Conservation (phyloP, 2,329 filamentous ascomycete species). For the Hypoxylon sp. region DNA sequence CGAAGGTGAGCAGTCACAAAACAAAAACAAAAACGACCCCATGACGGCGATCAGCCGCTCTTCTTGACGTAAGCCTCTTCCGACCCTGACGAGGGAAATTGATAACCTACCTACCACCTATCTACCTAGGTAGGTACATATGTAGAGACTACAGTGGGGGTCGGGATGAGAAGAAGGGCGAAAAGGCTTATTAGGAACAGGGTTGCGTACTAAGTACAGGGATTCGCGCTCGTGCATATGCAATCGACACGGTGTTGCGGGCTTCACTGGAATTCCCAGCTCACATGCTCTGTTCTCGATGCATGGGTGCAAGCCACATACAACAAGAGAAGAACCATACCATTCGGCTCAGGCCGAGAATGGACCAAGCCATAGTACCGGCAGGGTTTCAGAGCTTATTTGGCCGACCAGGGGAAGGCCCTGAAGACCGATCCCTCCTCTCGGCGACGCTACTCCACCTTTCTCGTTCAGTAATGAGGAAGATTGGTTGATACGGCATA, state of each 20-base stretch:
- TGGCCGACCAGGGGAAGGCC: slow-evolving; percentile 41
- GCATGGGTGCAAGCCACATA: slow-evolving; percentile 40
- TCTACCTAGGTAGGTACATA: too few relatives aligned
- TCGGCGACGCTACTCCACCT: slow-evolving; percentile 39
- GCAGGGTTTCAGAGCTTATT: slow-evolving; percentile 52
- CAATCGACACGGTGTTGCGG: slow-evolving; percentile 21
- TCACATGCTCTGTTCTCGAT: slow-evolving; percentile 40
- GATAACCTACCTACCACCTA: slow-evolving; percentile 31
- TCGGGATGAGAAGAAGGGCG: slow-evolving; percentile 20
- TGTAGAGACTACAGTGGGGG: too few relatives aligned
- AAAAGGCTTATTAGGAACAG: slow-evolving; percentile 9
- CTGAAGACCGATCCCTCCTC: slow-evolving; percentile 39
- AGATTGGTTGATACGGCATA: slow-evolving; percentile 30
- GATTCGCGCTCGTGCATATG: slow-evolving; percentile 36
- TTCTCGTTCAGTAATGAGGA: slow-evolving; percentile 20
- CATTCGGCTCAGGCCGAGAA: slow-evolving; percentile 51
- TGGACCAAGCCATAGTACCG: slow-evolving; percentile 46
- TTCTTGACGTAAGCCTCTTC: slow-evolving; percentile 42
- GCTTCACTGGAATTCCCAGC: slow-evolving; percentile 29
- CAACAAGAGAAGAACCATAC: slow-evolving; percentile 33
- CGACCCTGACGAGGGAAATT: slow-evolving; percentile 39
- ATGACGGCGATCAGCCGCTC: slow-evolving; percentile 40
- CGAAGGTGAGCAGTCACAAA: slow-evolving; percentile 19
- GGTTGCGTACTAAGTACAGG: slow-evolving; percentile 23
- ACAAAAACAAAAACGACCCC: slow-evolving; percentile 23